Evolutionary conservation across 2,329 filamentous ascomycete species (phyloP).

Genomic region (Dactylonectria estremocensis): DNA sequence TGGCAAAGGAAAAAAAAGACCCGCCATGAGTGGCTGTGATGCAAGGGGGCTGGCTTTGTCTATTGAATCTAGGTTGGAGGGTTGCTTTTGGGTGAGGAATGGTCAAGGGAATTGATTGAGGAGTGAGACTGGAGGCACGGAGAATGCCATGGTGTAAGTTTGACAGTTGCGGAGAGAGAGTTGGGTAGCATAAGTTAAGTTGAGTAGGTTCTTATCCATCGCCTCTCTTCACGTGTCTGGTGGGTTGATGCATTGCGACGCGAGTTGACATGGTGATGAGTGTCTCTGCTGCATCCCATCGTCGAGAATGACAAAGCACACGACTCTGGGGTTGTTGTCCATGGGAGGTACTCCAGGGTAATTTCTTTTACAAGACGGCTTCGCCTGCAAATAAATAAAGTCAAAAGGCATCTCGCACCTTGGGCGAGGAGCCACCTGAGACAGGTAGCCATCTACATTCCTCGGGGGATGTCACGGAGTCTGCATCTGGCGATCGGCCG

Average conservation of each 20-base stretch:
- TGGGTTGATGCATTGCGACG: too few relatives aligned
- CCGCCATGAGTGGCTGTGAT: conserved; percentile 29
- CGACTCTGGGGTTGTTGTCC: too few relatives aligned
- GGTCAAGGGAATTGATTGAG: background rate
- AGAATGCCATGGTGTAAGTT: background rate
- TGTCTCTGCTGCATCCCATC: too few relatives aligned
- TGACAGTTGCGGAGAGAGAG: conserved; percentile 1
- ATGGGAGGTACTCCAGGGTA: too few relatives aligned
- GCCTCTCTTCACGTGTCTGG: too few relatives aligned
- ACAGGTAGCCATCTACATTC: conserved; percentile 2
- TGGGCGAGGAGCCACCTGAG: background rate
- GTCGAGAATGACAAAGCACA: too few relatives aligned
- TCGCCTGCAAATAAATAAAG: background rate
- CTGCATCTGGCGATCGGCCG: conserved; percentile 1
- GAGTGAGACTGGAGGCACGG: too few relatives aligned
- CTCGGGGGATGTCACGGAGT: background rate
- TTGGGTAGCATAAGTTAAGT: background rate
- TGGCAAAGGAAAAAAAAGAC: conserved; percentile 31
- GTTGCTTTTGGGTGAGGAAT: background rate
- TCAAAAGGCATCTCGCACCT: background rate
- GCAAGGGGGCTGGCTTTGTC: background rate
- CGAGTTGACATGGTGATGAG: too few relatives aligned
- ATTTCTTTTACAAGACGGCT: too few relatives aligned
- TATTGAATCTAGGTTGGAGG: too few relatives aligned
- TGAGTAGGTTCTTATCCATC: too few relatives aligned